Evolutionary conservation across 176 grass and related monocot species (phyloP).

Genomic region (Dactylis glomerata): DNA sequence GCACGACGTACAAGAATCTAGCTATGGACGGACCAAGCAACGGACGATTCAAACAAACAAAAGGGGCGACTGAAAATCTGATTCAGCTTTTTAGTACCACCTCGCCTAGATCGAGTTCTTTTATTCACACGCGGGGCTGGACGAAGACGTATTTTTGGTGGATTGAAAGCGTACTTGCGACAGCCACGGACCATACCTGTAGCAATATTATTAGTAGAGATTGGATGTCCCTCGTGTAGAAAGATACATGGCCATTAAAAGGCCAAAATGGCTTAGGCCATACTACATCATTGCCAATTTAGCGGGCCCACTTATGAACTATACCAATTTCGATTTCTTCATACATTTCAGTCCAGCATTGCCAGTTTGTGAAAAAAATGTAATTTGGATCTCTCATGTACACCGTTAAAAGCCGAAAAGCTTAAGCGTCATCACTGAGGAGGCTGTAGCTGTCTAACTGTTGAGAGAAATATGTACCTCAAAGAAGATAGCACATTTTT

Average conservation of each 20-base stretch:
- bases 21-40: too few relatives aligned
- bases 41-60: too few relatives aligned
- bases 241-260: background rate
- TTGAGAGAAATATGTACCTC: conserved; percentile 51
- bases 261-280: background rate
- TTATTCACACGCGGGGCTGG: too few relatives aligned
- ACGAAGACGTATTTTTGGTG: too few relatives aligned
- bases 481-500: conserved; percentile 76
- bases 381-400: background rate
- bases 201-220: too few relatives aligned
- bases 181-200: too few relatives aligned
- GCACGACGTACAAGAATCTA: too few relatives aligned
- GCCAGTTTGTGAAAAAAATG: background rate
- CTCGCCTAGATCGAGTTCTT: too few relatives aligned
- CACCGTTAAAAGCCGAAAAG: background rate
- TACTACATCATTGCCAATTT: background rate
- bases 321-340: background rate
- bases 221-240: background rate
- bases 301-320: background rate
- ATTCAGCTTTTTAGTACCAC: too few relatives aligned
- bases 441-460: conserved; percentile 21
- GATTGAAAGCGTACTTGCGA: too few relatives aligned
- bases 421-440: conserved; percentile 22
- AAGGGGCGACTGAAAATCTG: too few relatives aligned
- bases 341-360: background rate